Evolutionary conservation across 768 basidiomycete genomes (phyloP).

Genomic region (Lactifluus subvellereus): DNA sequence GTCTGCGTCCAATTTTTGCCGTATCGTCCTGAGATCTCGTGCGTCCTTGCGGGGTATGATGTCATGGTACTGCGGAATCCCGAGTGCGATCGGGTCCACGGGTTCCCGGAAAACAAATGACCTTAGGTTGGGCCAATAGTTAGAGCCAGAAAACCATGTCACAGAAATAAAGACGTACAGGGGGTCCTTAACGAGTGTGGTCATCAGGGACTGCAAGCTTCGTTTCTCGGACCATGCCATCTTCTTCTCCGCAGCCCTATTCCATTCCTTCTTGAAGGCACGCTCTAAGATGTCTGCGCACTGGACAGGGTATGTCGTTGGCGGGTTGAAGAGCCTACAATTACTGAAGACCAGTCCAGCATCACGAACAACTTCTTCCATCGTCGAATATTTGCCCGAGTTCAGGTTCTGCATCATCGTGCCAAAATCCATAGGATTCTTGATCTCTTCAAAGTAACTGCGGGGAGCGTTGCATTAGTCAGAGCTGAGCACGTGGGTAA

Average conservation of each 20-base stretch:
- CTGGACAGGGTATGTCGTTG: constrained; percentile 63
- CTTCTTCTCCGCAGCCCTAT: constrained; percentile 64
- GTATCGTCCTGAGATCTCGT: constrained; percentile 79
- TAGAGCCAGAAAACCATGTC: not conserved
- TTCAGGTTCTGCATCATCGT: constrained; percentile 70
- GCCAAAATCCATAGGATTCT: constrained; percentile 88
- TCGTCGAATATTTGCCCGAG: constrained; percentile 61
- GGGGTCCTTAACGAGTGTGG: constrained; percentile 60
- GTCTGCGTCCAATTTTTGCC: constrained; percentile 72
- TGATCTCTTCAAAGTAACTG: constrained; percentile 90
- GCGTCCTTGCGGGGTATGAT: constrained; percentile 81
- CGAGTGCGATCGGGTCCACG: constrained; percentile 80
- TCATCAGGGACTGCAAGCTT: constrained; percentile 64
- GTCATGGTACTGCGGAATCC: constrained; percentile 85
- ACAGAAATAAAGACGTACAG: constrained; percentile 40
- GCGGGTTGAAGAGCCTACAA: constrained; percentile 89
- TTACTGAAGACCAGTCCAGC: constrained; percentile 81
- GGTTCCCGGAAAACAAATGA: constrained; percentile 77
- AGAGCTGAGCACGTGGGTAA: not conserved
- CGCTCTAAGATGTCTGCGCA: constrained; percentile 73
- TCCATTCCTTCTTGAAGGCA: constrained; percentile 82
- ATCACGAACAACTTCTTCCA: constrained; percentile 79
- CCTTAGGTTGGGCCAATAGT: constrained; percentile 33
- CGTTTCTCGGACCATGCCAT: constrained; percentile 78
- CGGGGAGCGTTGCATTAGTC: constrained; percentile 12